phyloP scores from a whole-genome alignment of 345 rosid genomes.

The Rhodamnia argentea region DNA sequence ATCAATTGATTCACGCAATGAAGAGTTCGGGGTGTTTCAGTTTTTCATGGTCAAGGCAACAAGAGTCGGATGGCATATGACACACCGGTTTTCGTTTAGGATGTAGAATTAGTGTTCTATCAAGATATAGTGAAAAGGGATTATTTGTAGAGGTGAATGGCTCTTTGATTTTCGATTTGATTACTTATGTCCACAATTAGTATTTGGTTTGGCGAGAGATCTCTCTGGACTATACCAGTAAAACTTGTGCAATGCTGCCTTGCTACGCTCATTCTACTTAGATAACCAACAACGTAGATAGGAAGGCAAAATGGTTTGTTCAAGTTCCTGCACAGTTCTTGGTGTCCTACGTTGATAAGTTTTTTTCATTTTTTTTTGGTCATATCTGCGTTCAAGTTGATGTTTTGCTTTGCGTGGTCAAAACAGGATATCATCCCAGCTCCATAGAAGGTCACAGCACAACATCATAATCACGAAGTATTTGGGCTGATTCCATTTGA shows the following conservation, averaged over 20 bases:
- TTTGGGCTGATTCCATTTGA: background rate
- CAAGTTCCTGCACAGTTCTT: background rate
- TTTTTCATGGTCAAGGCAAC: background rate
- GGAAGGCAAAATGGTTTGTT: background rate
- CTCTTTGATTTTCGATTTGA: background rate
- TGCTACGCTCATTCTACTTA: background rate
- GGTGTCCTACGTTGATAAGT: background rate
- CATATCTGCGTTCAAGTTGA: background rate
- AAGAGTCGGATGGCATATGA: background rate
- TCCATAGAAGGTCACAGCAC: background rate
- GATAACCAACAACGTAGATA: background rate
- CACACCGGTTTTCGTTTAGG: background rate
- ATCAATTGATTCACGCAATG: background rate
- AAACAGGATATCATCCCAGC: background rate
- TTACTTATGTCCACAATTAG: background rate
- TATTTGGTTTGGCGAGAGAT: background rate
- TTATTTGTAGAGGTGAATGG: background rate
- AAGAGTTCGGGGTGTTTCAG: background rate
- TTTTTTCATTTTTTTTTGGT: too few species aligned
- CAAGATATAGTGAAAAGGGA: background rate
- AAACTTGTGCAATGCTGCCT: background rate
- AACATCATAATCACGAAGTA: background rate
- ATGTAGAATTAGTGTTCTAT: background rate
- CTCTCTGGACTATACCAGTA: background rate
- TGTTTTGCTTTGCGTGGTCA: background rate